Conservation (phyloP, 441 rosid species). For the Omphalea diandra region DNA sequence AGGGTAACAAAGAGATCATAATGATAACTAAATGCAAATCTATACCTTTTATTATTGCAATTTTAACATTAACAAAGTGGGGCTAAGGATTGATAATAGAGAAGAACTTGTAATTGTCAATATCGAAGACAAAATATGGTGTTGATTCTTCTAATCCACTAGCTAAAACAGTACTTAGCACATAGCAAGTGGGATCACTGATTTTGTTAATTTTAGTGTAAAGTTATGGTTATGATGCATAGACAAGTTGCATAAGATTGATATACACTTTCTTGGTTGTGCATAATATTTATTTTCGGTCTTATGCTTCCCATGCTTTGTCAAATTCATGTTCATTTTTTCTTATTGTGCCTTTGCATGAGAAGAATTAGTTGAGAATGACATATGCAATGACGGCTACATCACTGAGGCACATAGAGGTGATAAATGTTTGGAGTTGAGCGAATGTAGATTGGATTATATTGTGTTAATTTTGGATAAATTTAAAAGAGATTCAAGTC, state of each 20-base stretch:
- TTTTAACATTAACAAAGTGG: too few relatives aligned
- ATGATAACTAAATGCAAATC: slow-evolving; percentile 36
- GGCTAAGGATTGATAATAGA: too few relatives aligned
- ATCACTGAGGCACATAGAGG: not conserved
- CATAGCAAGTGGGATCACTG: slow-evolving; percentile 33
- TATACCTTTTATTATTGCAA: not conserved
- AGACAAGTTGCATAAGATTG: slow-evolving; percentile 15
- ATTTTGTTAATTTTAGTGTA: slow-evolving; percentile 22
- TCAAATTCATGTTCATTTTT: too few relatives aligned
- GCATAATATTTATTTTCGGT: too few relatives aligned
- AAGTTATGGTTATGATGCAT: slow-evolving; percentile 5
- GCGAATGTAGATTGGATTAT: too few relatives aligned
- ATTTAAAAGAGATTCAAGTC: too few relatives aligned
- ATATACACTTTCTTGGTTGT: not conserved
- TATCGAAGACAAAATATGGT: slow-evolving; percentile 19
- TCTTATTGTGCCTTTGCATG: too few relatives aligned
- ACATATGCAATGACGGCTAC: not conserved
- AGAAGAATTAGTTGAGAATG: slow-evolving; percentile 1
- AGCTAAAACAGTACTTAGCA: slow-evolving; percentile 24
- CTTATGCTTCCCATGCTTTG: too few relatives aligned
- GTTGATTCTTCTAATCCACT: slow-evolving; percentile 22
- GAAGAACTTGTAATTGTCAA: slow-evolving; percentile 4
- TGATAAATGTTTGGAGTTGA: too few relatives aligned
- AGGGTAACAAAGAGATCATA: not conserved
- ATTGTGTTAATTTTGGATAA: too few relatives aligned